Evolutionary conservation across 2,329 filamentous ascomycete genomes (phyloP).

Genomic region (Bipolaris sorokiniana): DNA sequence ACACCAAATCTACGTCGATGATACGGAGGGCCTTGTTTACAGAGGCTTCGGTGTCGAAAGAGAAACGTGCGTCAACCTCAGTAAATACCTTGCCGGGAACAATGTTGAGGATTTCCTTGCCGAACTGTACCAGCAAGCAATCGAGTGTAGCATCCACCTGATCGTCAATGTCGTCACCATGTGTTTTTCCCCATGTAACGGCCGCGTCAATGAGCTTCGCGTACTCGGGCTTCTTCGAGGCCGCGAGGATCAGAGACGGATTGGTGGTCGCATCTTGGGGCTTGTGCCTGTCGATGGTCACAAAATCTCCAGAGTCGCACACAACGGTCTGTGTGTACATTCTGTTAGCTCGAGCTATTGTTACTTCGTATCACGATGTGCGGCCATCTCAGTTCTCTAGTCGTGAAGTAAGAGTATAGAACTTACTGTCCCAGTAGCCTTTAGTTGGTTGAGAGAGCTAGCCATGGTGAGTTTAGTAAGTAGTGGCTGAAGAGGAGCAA

Average conservation of each 20-base stretch:
- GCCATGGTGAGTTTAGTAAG: conserved; percentile 78
- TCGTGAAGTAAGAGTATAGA: conserved; percentile 26
- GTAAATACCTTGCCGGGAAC: conserved; percentile 98
- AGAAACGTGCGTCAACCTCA: conserved; percentile 95
- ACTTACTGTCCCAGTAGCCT: conserved; percentile 94
- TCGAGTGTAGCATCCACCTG: conserved; percentile 92
- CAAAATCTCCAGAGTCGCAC: conserved; percentile 85
- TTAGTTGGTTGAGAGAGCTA: conserved; percentile 93
- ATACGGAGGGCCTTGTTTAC: conserved; percentile 96
- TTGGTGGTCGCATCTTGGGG: conserved; percentile 99
- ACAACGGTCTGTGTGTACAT: conserved; percentile 76
- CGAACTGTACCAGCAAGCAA: conserved; percentile 95
- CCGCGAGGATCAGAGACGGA: conserved; percentile 96
- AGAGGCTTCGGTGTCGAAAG: conserved; percentile 90
- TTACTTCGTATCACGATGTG: conserved; percentile 16
- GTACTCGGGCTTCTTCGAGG: conserved; percentile 97
- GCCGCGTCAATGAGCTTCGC: conserved; percentile 87
- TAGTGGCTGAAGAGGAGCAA: no score
- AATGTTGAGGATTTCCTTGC: conserved; percentile 95
- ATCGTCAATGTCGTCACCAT: conserved; percentile 70
- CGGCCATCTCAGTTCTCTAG: no score
- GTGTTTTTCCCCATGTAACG: conserved; percentile 81
- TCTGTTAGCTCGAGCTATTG: conserved; percentile 15
- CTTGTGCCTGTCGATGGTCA: conserved; percentile 99
- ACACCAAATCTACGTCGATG: conserved; percentile 79